Base-by-base conservation (phyloP, 169 alveolate genomes). In the Neospora caninum region DNA sequence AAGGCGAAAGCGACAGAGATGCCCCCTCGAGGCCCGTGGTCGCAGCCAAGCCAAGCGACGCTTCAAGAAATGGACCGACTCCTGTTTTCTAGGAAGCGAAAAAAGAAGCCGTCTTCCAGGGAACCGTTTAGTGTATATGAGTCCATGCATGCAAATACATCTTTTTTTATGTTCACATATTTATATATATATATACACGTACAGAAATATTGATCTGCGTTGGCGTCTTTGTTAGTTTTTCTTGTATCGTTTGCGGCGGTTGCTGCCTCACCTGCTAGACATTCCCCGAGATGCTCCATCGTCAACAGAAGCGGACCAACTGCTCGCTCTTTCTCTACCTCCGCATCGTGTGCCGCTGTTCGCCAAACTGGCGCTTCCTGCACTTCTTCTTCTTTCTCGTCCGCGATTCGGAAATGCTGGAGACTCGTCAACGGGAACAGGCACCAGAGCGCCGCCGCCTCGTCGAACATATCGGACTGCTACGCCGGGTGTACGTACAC, bases 361-460 rank as follows among this genome's bases (percentile, higher is more conserved):
- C 31, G 25, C 73, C 31, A 64, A 27, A 64, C 34, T 22, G n/a
- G 73, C 27, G n/a, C 45, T 78, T 13, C 38, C 9, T 10, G 86
- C 7, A n/a, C 86, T 78, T 78, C 49, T 78, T 20, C 49, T 43
- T 78, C 86, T 78, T n/a, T n/a, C 86, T 78, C 39, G 22, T 2
- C 86, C 86, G 29, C 49, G 43, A 78, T 43, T 78, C 86, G 10
- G 45, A n/a, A 38, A 43, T 0, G 4, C 58, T 49, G 58, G 58
- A 27, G 73, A 64, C 4, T 64, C 73, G 86, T 78, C 86, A 29
- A 78, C 10, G 1, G 86, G 86, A 16, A 78, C 86, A n/a, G 86
- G 86, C 39, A 78, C 86, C 27, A 78, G 86, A 25, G 86, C 86
- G 18, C 86, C 86, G 86, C 86, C 86, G 18, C 86, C 86, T 4